These are phyloP conservation scores for Violaceomyces palustris DNA, from an alignment of 1,284 basidiomycete genomes.

Conservation along the genomic window DNA sequence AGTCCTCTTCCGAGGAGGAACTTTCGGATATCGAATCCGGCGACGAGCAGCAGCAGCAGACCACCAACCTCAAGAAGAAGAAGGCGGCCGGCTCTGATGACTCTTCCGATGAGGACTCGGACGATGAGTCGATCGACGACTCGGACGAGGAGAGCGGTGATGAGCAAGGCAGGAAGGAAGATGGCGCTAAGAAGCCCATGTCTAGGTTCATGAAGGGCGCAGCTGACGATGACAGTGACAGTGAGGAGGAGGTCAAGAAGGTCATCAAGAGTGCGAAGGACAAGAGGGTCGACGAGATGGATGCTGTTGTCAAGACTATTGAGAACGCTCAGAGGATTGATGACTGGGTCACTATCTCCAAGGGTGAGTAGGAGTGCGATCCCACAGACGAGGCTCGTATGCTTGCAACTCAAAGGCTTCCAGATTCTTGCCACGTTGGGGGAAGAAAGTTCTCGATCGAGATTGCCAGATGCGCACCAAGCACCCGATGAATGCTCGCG, in stretches of 20 bases:
- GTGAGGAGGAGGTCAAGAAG: slow-evolving; percentile 65
- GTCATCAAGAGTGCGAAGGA: slow-evolving; percentile 80
- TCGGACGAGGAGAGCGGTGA: slow-evolving; percentile 15
- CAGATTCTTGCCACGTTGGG: too few species aligned
- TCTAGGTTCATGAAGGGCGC: slow-evolving; percentile 51
- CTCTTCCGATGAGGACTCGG: slow-evolving; percentile 27
- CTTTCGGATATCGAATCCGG: slow-evolving; percentile 47
- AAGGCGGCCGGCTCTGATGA: slow-evolving; percentile 28
- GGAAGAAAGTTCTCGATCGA: too few species aligned
- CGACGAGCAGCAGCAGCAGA: slow-evolving; percentile 35
- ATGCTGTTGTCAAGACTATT: slow-evolving; percentile 77
- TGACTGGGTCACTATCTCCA: slow-evolving; percentile 89
- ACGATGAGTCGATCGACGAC: slow-evolving; percentile 13
- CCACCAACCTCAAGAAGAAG: too few species aligned
- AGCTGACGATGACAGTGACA: slow-evolving; percentile 59
- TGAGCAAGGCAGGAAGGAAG: slow-evolving; percentile 1
- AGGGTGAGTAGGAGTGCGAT: slow-evolving; percentile 64
- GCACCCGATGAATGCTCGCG: too few species aligned
- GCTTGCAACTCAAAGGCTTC: too few species aligned
- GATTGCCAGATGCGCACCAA: too few species aligned
- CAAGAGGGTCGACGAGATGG: slow-evolving; percentile 82
- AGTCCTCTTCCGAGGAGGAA: slow-evolving; percentile 49
- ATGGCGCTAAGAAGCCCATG: slow-evolving; percentile 33
- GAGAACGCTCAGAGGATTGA: slow-evolving; percentile 88
- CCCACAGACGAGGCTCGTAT: neutral